Evolutionary conservation across 768 basidiomycete species (phyloP).

Genomic region (Leucocoprinus sp.): DNA sequence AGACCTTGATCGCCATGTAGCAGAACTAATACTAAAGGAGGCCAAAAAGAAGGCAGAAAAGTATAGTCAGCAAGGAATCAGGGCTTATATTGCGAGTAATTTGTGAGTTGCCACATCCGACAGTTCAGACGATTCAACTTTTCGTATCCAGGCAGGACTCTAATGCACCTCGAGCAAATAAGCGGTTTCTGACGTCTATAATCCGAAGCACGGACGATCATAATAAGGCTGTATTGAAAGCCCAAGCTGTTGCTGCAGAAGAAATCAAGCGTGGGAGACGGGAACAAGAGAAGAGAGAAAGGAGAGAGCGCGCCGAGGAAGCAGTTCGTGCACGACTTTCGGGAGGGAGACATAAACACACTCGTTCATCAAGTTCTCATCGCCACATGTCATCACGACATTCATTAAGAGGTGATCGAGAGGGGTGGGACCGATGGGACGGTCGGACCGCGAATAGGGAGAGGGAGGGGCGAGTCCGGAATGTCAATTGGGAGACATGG

Average conservation of each 20-base stretch:
- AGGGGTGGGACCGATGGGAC: conserved; percentile 43
- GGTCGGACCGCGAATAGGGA: conserved; percentile 34
- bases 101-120: conserved; percentile 26
- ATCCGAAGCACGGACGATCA: conserved; percentile 95
- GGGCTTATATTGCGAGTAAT: conserved; percentile 61
- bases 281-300: conserved; percentile 56
- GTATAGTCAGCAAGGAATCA: conserved; percentile 70
- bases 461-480: conserved; percentile 29
- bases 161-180: conserved; percentile 73
- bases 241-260: conserved; percentile 65
- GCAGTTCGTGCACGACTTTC: conserved; percentile 34
- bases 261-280: conserved; percentile 62
- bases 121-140: not conserved
- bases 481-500: conserved; percentile 42
- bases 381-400: conserved; percentile 9
- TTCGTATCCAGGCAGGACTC: conserved; percentile 13
- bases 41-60: conserved; percentile 85
- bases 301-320: conserved; percentile 65
- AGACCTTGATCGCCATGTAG: conserved; percentile 87
- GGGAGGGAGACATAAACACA: not conserved
- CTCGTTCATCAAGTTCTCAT: not conserved
- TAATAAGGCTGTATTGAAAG: conserved; percentile 74
- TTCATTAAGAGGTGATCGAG: conserved; percentile 8
- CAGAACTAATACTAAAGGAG: conserved; percentile 85
- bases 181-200: conserved; percentile 76